Evolutionary conservation across 352 stramenopile species (phyloP).

Genomic region (Phytophthora melonis): DNA sequence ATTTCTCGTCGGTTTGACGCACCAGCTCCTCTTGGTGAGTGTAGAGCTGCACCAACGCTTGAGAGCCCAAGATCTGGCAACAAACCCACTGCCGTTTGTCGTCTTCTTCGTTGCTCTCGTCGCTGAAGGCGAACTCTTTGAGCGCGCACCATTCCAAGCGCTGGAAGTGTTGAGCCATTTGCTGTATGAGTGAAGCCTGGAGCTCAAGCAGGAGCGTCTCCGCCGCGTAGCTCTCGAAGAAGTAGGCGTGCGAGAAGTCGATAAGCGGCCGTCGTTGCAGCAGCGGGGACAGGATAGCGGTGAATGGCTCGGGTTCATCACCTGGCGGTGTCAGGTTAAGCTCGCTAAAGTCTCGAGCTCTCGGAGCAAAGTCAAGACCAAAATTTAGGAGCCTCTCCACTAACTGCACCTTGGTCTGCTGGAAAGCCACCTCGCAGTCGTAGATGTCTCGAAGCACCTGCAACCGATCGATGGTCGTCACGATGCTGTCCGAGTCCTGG

Average conservation of each 20-base stretch:
- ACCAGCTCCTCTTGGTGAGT: constrained; percentile 30
- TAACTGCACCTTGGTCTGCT: constrained; percentile 53
- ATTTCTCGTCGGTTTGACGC: constrained; percentile 44
- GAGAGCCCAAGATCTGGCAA: constrained; percentile 31
- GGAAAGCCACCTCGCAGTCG: constrained; percentile 55
- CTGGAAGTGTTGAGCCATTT: constrained; percentile 44
- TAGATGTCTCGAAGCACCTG: constrained; percentile 69
- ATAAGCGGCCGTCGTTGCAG: constrained; percentile 48
- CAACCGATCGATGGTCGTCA: constrained; percentile 57
- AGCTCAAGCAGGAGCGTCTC: constrained; percentile 64
- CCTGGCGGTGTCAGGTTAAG: constrained; percentile 8
- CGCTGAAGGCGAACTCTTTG: constrained; percentile 15
- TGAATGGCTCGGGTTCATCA: constrained; percentile 9
- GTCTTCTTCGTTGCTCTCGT: constrained; percentile 4
- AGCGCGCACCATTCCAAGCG: constrained; percentile 19
- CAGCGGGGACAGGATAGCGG: constrained; percentile 26
- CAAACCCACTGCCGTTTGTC: constrained; percentile 30
- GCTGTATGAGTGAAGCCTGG: constrained; percentile 44
- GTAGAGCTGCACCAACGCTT: constrained; percentile 27
- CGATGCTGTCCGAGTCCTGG: neutral
- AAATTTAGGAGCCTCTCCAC: constrained; percentile 41
- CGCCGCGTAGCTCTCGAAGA: constrained; percentile 63
- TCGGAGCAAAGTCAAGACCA: constrained; percentile 29
- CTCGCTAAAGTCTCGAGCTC: constrained; percentile 13
- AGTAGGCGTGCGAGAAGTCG: constrained; percentile 65